phyloP scores from a whole-genome alignment of 2,329 filamentous ascomycete species.

The Pyricularia pennisetigena region DNA sequence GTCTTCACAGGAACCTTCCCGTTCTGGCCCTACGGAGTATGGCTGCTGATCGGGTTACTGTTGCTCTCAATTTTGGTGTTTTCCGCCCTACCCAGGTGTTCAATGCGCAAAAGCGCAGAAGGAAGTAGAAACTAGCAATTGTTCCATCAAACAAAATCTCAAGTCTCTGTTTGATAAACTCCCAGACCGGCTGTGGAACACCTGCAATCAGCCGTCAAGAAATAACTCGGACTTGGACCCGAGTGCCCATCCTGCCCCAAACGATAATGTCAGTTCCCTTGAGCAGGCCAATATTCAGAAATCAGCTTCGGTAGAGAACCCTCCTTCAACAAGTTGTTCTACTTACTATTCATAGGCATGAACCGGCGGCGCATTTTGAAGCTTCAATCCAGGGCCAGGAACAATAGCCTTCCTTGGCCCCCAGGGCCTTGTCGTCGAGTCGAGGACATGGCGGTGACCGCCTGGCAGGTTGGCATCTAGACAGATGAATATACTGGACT shows the following conservation, averaged over 20 bases:
- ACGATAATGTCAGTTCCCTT: not conserved
- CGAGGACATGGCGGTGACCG: not conserved
- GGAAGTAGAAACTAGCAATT: not conserved
- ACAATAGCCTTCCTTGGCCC: not conserved
- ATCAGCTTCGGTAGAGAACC: not conserved
- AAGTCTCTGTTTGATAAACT: not conserved
- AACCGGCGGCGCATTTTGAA: not conserved
- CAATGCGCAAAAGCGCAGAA: not conserved
- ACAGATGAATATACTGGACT: not conserved
- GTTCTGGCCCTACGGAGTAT: not conserved
- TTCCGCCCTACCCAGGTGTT: not conserved
- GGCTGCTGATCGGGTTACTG: not conserved
- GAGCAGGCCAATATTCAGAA: not conserved
- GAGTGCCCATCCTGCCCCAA: not conserved
- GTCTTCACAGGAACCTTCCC: slow-evolving; percentile 65
- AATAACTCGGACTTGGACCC: not conserved
- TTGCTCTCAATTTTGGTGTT: not conserved
- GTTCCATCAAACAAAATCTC: not conserved
- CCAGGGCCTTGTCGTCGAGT: not conserved
- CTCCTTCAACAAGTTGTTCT: not conserved
- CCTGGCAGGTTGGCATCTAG: not conserved
- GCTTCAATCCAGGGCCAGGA: not conserved
- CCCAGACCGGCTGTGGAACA: not conserved
- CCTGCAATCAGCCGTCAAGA: not conserved
- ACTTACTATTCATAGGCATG: not conserved